Evolutionary conservation across 768 basidiomycete genomes (phyloP).

Genomic region (Candolleomyces eurysporus): DNA sequence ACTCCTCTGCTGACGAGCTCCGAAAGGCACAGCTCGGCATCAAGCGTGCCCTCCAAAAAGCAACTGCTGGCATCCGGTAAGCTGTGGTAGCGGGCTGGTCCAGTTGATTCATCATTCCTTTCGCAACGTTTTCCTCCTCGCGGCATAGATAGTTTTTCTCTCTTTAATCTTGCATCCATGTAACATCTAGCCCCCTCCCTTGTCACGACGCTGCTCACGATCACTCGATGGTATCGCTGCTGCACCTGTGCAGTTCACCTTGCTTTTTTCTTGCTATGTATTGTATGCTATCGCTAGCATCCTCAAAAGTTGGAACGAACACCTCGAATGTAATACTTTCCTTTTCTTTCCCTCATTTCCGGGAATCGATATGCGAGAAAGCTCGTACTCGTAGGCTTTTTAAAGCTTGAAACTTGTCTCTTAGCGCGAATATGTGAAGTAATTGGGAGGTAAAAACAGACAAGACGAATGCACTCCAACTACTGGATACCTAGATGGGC

Average conservation of each 20-base stretch:
- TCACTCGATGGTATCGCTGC: neutral
- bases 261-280: neutral
- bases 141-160: conserved; percentile 16
- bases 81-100: conserved; percentile 13
- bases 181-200: conserved; percentile 24
- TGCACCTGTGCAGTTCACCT: neutral
- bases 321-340: neutral
- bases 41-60: conserved; percentile 98
- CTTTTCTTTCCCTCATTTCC: neutral
- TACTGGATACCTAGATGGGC: too few relatives aligned
- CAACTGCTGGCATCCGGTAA: conserved; percentile 86
- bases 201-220: conserved; percentile 9
- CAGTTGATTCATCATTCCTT: conserved; percentile 10
- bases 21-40: conserved; percentile 94
- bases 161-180: conserved; percentile 23
- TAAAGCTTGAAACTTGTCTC: neutral
- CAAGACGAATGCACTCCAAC: neutral
- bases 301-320: neutral
- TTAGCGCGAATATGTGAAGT: neutral
- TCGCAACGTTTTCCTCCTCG: conserved; percentile 20
- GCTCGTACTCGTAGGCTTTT: neutral
- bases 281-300: neutral
- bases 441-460: too few relatives aligned
- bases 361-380: neutral
- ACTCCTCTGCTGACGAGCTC: conserved; percentile 89